Percentiles rank a stretch among this genome's conserved stretches.
Conservation (phyloP, 768 basidiomycete genomes). For the Lepiota venenata region DNA sequence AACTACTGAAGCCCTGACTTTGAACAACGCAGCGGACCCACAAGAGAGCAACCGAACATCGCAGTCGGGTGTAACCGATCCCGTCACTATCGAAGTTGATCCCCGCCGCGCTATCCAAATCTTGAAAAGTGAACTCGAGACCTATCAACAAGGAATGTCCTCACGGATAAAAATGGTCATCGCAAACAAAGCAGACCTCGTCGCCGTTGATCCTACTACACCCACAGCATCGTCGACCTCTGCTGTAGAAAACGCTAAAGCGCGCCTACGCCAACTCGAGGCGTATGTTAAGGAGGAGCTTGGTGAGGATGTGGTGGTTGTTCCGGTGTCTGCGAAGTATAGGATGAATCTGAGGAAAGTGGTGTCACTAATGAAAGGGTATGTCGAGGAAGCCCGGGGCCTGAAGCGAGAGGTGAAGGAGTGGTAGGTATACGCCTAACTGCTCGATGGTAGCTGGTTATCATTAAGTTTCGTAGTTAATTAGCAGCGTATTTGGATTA, state of each 20-base stretch:
- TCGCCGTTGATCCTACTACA: conserved; percentile 39
- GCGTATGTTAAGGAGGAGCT: conserved; percentile 51
- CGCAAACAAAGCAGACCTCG: conserved; percentile 92
- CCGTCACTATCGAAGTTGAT: conserved; percentile 18
- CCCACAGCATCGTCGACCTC: conserved; percentile 35
- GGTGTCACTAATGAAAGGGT: conserved; percentile 63
- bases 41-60: background rate
- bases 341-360: conserved; percentile 75
- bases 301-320: conserved; percentile 55
- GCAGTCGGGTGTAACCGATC: background rate
- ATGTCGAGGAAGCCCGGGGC: conserved; percentile 47
- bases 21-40: background rate
- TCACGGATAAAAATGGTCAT: conserved; percentile 75
- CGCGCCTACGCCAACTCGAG: conserved; percentile 55
- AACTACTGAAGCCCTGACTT: too few species aligned
- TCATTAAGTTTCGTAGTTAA: too few species aligned
- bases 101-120: conserved; percentile 78
- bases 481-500: too few species aligned
- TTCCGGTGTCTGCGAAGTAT: conserved; percentile 85
- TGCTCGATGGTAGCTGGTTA: too few species aligned
- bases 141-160: conserved; percentile 77
- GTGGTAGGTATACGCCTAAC: conserved; percentile 11
- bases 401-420: conserved; percentile 13
- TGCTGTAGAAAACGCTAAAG: conserved; percentile 49
- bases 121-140: conserved; percentile 80